Percentiles rank a stretch among this genome's conserved stretches.
Evolutionary conservation across 139 green algal species (phyloP).

Genomic region (Chlamydomonas sphaeroides): DNA sequence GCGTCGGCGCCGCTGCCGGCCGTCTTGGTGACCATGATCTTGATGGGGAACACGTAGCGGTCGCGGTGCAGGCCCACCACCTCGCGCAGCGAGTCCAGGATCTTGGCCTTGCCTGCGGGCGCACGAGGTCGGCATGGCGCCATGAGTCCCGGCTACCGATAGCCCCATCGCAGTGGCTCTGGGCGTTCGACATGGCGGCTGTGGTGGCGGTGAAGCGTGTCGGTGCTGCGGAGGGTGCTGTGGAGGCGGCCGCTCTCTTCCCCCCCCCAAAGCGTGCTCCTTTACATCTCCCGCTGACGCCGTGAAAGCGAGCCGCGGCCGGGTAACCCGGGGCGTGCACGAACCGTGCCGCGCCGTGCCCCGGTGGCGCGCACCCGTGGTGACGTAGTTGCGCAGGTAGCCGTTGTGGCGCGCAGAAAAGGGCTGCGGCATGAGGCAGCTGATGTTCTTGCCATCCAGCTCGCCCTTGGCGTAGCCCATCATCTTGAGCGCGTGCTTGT

Average conservation of each 20-base stretch:
- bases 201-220: neutral
- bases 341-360: too few species aligned
- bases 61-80: constrained; percentile 64
- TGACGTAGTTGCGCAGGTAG: constrained; percentile 62
- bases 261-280: too few species aligned
- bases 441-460: constrained; percentile 68
- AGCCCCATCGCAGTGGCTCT: too few species aligned
- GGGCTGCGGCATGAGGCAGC: constrained; percentile 60
- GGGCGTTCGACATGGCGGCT: too few species aligned
- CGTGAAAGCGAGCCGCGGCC: too few species aligned
- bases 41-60: constrained; percentile 52
- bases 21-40: constrained; percentile 47
- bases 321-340: too few species aligned
- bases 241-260: too few species aligned
- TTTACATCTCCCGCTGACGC: too few species aligned
- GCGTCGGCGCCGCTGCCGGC: constrained; percentile 27
- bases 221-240: too few species aligned
- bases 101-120: constrained; percentile 48
- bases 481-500: constrained; percentile 50
- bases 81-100: constrained; percentile 53
- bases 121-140: too few species aligned
- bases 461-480: constrained; percentile 58
- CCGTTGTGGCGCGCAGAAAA: constrained; percentile 59
- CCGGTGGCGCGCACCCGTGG: constrained; percentile 34
- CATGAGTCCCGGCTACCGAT: too few species aligned